A percentile compares a stretch with the other conserved stretches of the same genome.
phyloP scores from a whole-genome alignment of 164 flowering plant genomes.

The Nymphaea thermarum region DNA sequence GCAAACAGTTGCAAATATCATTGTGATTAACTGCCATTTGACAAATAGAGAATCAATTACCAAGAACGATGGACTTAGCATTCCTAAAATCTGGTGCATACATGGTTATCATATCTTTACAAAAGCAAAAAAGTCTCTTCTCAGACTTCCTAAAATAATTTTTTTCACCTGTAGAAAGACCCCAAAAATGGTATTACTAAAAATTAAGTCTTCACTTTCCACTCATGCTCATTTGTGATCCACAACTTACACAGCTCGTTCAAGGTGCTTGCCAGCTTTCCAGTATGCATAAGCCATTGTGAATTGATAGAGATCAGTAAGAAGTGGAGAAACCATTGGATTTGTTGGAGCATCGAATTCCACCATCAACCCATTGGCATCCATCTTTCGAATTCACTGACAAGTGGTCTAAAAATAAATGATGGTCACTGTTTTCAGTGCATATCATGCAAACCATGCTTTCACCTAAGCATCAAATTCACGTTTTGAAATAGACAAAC shows the following conservation, averaged over 20 bases:
- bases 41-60: too few relatives aligned
- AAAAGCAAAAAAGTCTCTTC: too few relatives aligned
- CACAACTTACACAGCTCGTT: constrained; percentile 56
- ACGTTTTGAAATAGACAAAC: too few relatives aligned
- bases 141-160: too few relatives aligned
- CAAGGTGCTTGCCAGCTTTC: constrained; percentile 89
- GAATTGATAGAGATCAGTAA: constrained; percentile 90
- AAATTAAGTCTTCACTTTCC: too few relatives aligned
- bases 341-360: constrained; percentile 56
- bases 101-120: too few relatives aligned
- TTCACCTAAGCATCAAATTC: too few relatives aligned
- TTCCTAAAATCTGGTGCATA: too few relatives aligned
- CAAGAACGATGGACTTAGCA: too few relatives aligned
- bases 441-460: neutral
- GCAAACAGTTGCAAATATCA: too few relatives aligned
- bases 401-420: neutral
- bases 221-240: neutral
- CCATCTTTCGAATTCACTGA: neutral
- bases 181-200: neutral
- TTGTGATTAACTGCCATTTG: too few relatives aligned
- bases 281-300: constrained; percentile 99
- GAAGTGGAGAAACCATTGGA: constrained; percentile 93
- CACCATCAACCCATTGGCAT: neutral
- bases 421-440: neutral
- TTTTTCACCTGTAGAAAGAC: too few relatives aligned